These are phyloP conservation scores for Pouteria campechiana DNA, from an alignment of 179 eudicot species.

Conservation along the genomic window DNA sequence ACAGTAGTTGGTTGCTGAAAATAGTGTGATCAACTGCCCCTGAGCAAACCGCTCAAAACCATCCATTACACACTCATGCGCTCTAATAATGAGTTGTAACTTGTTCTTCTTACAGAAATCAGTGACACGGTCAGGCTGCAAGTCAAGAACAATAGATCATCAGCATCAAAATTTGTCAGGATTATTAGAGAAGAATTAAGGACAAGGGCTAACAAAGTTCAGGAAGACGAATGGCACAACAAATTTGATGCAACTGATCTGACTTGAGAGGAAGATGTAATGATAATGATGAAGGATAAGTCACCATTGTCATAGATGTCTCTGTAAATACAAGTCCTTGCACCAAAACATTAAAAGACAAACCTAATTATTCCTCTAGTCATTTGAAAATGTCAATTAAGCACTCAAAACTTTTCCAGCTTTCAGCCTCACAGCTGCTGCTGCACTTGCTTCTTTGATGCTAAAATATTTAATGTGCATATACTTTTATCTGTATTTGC, in stretches of 20 bases:
- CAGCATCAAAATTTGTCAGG: background rate
- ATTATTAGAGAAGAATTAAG: background rate
- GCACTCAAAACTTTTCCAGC: too few species aligned
- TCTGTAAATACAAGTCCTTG: too few species aligned
- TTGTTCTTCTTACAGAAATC: slow-evolving; percentile 92
- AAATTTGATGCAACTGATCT: background rate
- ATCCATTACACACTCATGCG: slow-evolving; percentile 97
- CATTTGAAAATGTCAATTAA: too few species aligned
- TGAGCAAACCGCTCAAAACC: slow-evolving; percentile 97
- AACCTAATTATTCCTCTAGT: too few species aligned
- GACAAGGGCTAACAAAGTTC: too few species aligned
- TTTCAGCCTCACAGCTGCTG: too few species aligned
- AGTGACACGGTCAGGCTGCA: slow-evolving; percentile 91
- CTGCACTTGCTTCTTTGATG: too few species aligned
- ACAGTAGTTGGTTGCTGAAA: slow-evolving; percentile 98
- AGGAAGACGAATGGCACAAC: too few species aligned
- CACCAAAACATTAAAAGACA: too few species aligned
- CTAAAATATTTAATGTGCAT: too few species aligned
- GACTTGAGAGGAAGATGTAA: background rate
- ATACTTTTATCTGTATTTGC: too few species aligned
- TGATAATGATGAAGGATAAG: background rate
- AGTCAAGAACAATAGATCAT: background rate
- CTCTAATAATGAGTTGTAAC: slow-evolving; percentile 86
- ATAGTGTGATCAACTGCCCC: slow-evolving; percentile 90
- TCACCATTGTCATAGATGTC: too few species aligned